A percentile compares a stretch with the other conserved stretches of the same genome.
phyloP scores from a whole-genome alignment of 2,329 filamentous ascomycete species.

The Alternaria longipes region DNA sequence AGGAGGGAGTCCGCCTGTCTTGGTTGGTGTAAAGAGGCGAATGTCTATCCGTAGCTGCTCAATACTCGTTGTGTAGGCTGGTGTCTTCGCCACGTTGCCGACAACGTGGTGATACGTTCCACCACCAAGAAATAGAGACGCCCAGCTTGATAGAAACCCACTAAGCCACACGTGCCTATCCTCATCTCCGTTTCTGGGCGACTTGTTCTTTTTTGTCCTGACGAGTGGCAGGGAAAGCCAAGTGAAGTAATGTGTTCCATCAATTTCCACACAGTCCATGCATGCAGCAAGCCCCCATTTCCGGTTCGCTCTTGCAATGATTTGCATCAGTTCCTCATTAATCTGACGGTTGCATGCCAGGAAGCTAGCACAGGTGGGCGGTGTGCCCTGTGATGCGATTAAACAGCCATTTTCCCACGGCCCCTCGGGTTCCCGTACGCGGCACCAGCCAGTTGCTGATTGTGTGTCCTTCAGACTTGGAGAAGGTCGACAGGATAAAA shows the following conservation, averaged over 20 bases:
- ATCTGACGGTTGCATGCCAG: slow-evolving; percentile 42
- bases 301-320: slow-evolving; percentile 28
- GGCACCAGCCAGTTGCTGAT: slow-evolving; percentile 26
- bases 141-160: slow-evolving; percentile 27
- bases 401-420: slow-evolving; percentile 37
- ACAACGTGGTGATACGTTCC: slow-evolving; percentile 7
- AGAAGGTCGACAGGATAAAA: slow-evolving; percentile 33
- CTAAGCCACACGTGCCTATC: slow-evolving; percentile 6
- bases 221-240: slow-evolving; percentile 45
- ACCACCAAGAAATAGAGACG: slow-evolving; percentile 21
- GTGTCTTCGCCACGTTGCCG: background rate
- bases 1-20: slow-evolving; percentile 22
- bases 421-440: slow-evolving; percentile 27
- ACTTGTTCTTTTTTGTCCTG: slow-evolving; percentile 18
- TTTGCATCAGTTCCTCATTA: slow-evolving; percentile 40
- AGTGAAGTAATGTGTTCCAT: slow-evolving; percentile 44
- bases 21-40: slow-evolving; percentile 33
- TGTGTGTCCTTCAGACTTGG: slow-evolving; percentile 32
- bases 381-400: slow-evolving; percentile 32
- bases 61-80: slow-evolving; percentile 27
- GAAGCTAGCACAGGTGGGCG: slow-evolving; percentile 43
- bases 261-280: slow-evolving; percentile 45
- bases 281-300: slow-evolving; percentile 28
- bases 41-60: slow-evolving; percentile 44
- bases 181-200: background rate